phyloP scores from a whole-genome alignment of 1,284 basidiomycete genomes.

The Anthracocystis panici-leucophaei region DNA sequence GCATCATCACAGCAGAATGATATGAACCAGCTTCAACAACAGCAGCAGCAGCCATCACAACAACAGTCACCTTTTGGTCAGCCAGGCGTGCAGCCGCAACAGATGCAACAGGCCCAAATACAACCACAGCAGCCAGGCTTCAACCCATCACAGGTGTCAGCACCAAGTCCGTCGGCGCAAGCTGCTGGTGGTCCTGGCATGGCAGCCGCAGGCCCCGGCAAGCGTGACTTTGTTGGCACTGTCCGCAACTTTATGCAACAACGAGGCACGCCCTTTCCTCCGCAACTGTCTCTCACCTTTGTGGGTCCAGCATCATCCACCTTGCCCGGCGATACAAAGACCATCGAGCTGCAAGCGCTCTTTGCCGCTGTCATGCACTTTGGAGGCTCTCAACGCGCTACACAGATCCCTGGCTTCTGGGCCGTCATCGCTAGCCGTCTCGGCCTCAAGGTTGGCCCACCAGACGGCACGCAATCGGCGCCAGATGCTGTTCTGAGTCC shows the following conservation, averaged over 20 bases:
- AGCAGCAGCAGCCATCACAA: conserved; percentile 24
- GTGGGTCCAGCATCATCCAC: conserved; percentile 55
- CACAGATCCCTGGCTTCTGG: conserved; percentile 59
- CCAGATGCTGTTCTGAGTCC: conserved; percentile 54
- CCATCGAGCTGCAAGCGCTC: conserved; percentile 57
- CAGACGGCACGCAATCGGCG: conserved; percentile 38
- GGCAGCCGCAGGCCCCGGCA: conserved; percentile 15
- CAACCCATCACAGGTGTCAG: conserved; percentile 32
- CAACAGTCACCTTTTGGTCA: conserved; percentile 28
- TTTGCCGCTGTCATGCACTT: conserved; percentile 59
- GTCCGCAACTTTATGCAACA: conserved; percentile 62
- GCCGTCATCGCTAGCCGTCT: conserved; percentile 59
- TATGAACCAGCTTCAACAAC: conserved; percentile 19
- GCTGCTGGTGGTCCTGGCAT: conserved; percentile 11
- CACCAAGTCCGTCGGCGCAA: conserved; percentile 26
- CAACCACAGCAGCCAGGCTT: conserved; percentile 38
- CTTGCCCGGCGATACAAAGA: conserved; percentile 55
- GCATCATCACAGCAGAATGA: conserved; percentile 27
- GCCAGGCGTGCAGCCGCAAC: conserved; percentile 34
- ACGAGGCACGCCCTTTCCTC: conserved; percentile 56
- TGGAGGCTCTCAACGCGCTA: conserved; percentile 58
- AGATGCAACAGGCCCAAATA: conserved; percentile 16
- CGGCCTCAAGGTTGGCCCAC: conserved; percentile 57
- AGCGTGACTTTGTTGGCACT: conserved; percentile 58
- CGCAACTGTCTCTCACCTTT: conserved; percentile 52